Evolutionary conservation across 768 basidiomycete genomes (phyloP), one percentile per base, ranked within the genome.

Genomic region (Xerocomus brunneocitrinus): DNA sequence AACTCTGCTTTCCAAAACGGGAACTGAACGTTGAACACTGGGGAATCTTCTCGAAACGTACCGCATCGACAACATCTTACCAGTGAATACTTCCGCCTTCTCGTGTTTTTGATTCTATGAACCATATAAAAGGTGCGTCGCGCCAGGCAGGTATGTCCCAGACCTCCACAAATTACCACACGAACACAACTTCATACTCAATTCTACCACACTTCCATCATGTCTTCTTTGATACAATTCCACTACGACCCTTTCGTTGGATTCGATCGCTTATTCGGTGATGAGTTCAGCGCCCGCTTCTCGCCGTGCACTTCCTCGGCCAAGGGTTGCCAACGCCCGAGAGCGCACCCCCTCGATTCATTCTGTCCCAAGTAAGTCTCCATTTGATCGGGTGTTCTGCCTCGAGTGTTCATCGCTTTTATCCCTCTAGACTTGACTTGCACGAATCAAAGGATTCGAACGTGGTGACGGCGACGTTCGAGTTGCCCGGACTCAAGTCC

Each of bases 391-490:
- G 19, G 19, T 19, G 19, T 19, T 19, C 43, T 5, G 14, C 12
- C 3, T 25, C 14, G 5, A 7, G 5, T 43, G 5, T 31, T 24
- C 8, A 5, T 27, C 5, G 5, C 16, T 7, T 7, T 40, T 6
- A 9, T 22, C n/a, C n/a, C 44, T n/a, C 28, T 6, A 74, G 73
- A 44, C 67, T 82, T 70, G 75, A 81, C 56, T 50, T 81, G 4
- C 71, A 76, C 50, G 77, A 79, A 59, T 68, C 73, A 46, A 58
- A 69, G 13, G 67, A 71, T 3, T 65, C 65, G 13, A 75, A 75
- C 58, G 52, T 58, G 24, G 74, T 80, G 38, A 79, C 76, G 6
- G 79, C 79, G 8, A 74, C 74, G 10, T 78, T 82, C 59, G 81
- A 81, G 60, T 69, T 79, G 2, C 13, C 80, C 79, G 12, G 12